phyloP scores from a whole-genome alignment of 208 protist genomes.

The Strigomonas culicis region DNA sequence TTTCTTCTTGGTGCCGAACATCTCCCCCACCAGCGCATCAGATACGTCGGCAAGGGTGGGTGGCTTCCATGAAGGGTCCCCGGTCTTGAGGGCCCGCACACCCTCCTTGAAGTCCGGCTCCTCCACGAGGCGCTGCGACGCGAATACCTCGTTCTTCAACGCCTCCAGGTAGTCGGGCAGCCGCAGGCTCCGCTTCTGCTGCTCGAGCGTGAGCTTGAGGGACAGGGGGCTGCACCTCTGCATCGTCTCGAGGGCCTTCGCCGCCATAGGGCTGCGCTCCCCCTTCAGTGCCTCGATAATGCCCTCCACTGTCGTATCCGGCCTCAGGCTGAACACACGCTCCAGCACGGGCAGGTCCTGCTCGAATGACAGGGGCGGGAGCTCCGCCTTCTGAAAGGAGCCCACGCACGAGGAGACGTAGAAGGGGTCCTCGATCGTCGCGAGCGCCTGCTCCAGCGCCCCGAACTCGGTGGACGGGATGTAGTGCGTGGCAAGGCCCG shows the following conservation, averaged over 20 bases:
- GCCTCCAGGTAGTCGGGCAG: conserved; percentile 15
- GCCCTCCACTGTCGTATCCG: conserved; percentile 29
- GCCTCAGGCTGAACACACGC: conserved; percentile 27
- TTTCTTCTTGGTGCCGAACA: conserved; percentile 16
- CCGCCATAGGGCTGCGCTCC: conserved; percentile 27
- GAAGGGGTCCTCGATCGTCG: conserved; percentile 14
- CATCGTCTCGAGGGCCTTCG: conserved; percentile 20
- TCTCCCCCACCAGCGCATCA: conserved; percentile 6
- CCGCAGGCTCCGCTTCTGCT: conserved; percentile 16
- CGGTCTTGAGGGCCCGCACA: conserved; percentile 36
- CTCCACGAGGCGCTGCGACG: conserved; percentile 28
- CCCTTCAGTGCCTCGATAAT: conserved; percentile 30
- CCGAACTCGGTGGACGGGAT: conserved; percentile 20
- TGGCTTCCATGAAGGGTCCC: conserved; percentile 31
- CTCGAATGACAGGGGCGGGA: conserved; percentile 40
- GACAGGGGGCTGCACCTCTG: conserved; percentile 38
- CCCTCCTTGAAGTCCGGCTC: conserved; percentile 46
- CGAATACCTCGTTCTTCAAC: conserved; percentile 22
- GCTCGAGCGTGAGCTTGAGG: conserved; percentile 46
- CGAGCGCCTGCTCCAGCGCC: conserved; percentile 28
- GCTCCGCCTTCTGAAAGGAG: conserved; percentile 25
- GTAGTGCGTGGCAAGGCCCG: conserved; percentile 71
- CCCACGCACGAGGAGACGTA: conserved; percentile 24
- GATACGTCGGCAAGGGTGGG: conserved; percentile 30
- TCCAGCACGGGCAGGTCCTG: conserved; percentile 31